These are phyloP conservation scores for Chimonanthus salicifolius DNA, from an alignment of 164 flowering plant species.

Conservation along the genomic window DNA sequence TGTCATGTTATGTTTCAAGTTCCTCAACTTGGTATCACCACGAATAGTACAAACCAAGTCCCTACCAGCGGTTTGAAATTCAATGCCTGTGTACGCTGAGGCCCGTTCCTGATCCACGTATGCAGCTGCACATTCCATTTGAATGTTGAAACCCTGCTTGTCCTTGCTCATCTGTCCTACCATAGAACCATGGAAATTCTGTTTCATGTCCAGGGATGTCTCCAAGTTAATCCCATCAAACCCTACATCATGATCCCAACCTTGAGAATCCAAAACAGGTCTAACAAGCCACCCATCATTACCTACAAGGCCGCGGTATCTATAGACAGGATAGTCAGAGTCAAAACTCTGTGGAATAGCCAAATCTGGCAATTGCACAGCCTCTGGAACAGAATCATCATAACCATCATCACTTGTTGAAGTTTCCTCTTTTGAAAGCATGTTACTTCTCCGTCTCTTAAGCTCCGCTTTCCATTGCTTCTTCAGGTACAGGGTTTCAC, in stretches of 20 bases:
- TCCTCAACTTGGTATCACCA: conserved; percentile 54
- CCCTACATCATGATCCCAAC: conserved; percentile 98
- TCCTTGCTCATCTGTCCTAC: conserved; percentile 86
- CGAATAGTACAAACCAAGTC: conserved; percentile 58
- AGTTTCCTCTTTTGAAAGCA: conserved; percentile 22
- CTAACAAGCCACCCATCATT: conserved; percentile 67
- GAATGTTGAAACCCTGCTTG: conserved; percentile 69
- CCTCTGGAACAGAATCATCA: conserved; percentile 48
- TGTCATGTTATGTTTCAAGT: conserved; percentile 42
- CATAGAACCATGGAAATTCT: conserved; percentile 42
- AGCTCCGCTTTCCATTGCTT: conserved; percentile 69
- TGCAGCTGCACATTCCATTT: conserved; percentile 56
- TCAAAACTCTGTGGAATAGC: conserved; percentile 79
- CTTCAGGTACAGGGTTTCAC: conserved; percentile 83
- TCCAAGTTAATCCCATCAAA: conserved; percentile 92
- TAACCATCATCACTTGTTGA: conserved; percentile 23
- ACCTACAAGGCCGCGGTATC: conserved; percentile 69
- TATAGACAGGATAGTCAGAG: conserved; percentile 60
- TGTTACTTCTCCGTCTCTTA: conserved; percentile 28
- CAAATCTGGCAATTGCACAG: conserved; percentile 67
- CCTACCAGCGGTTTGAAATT: conserved; percentile 64
- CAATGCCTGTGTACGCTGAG: conserved; percentile 45
- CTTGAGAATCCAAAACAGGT: conserved; percentile 87
- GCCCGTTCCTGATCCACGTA: conserved; percentile 40
- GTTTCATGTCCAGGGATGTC: conserved; percentile 36